phyloP scores from a whole-genome alignment of 1,284 basidiomycete species.

The Cystobasidium sp. region DNA sequence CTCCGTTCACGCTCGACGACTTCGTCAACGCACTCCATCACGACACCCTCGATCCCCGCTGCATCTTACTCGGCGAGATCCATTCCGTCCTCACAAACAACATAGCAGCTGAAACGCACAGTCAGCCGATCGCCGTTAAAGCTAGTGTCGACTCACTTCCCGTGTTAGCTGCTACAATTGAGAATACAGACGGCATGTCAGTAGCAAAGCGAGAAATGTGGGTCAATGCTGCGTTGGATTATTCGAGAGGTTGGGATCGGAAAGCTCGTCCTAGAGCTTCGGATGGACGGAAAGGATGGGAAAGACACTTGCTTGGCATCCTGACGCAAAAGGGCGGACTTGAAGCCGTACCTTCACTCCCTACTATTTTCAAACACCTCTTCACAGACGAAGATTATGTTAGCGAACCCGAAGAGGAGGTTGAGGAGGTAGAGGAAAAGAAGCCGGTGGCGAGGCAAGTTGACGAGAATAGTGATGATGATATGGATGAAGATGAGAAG shows the following conservation, averaged over 20 bases:
- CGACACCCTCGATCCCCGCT: constrained; percentile 69
- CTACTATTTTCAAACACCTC: constrained; percentile 73
- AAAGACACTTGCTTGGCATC: constrained; percentile 81
- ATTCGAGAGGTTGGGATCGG: constrained; percentile 51
- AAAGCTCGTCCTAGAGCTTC: constrained; percentile 53
- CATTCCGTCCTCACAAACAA: constrained; percentile 88
- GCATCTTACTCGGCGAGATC: constrained; percentile 79
- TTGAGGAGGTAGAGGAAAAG: constrained; percentile 1
- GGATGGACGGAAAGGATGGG: constrained; percentile 64
- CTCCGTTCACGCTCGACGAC: constrained; percentile 91
- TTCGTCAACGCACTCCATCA: constrained; percentile 87
- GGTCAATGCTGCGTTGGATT: constrained; percentile 35
- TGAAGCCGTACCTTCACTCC: constrained; percentile 72
- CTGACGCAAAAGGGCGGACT: constrained; percentile 71
- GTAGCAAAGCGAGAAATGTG: constrained; percentile 58
- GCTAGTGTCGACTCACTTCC: constrained; percentile 52
- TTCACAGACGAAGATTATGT: constrained; percentile 56
- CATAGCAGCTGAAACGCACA: constrained; percentile 67
- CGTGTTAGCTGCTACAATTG: constrained; percentile 12
- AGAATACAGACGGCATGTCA: constrained; percentile 54
- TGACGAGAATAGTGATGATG: constrained; percentile 37
- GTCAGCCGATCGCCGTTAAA: background rate
- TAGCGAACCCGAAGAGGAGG: constrained; percentile 23
- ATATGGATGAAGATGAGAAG: constrained; percentile 11
- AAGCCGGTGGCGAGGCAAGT: constrained; percentile 27